Base-by-base conservation (phyloP, 208 protist species). In the Leishmania guyanensis region DNA sequence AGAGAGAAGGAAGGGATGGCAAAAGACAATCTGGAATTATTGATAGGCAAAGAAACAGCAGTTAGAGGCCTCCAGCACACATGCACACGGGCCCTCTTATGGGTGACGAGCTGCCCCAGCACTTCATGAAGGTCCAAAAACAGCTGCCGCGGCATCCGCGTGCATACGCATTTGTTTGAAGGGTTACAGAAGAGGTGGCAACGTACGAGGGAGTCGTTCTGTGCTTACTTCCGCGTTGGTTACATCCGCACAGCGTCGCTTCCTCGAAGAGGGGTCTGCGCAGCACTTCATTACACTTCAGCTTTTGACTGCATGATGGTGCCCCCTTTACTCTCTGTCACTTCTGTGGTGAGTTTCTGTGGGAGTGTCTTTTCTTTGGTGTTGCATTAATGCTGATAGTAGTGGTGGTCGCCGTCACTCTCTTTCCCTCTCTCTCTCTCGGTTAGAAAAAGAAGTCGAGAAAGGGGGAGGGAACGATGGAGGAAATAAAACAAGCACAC, bases 401-500 rank as follows among this genome's bases (percentile, higher is more conserved):
- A 33, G 66, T 71, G 3, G 64, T 69, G 36, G n/a, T 69, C 9
- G 46, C 53, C 43, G 43, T 48, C 39, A 10, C 29, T 12, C 20
- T 20, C 43, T 46, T 0, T 46, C 43, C 43, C 43, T 46, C 43
- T 46, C 36, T 46, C 36, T 16, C 53, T 73, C 69, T 20, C 39
- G 17, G 69, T 51, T 73, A 73, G 36, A 9, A 66, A 66, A 17
- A 48, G n/a, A n/a, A 26, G 56, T 20, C 36, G 33, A 66, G 39
- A 50, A 53, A 51, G 39, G 6, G 6, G 22, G 46, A 65, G 22
- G 66, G 74, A 77, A 22, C 8, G 29, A 76, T 10, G 16, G 36
- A 62, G 60, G 51, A 62, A 62, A 46, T 22, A 36, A 62, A 58
- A 10, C n/a, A 76, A 76, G 72, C 51, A 76, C 72, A 76, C 51